Base-by-base conservation (phyloP, 2,329 filamentous ascomycete genomes). In the Penicillium sp. region DNA sequence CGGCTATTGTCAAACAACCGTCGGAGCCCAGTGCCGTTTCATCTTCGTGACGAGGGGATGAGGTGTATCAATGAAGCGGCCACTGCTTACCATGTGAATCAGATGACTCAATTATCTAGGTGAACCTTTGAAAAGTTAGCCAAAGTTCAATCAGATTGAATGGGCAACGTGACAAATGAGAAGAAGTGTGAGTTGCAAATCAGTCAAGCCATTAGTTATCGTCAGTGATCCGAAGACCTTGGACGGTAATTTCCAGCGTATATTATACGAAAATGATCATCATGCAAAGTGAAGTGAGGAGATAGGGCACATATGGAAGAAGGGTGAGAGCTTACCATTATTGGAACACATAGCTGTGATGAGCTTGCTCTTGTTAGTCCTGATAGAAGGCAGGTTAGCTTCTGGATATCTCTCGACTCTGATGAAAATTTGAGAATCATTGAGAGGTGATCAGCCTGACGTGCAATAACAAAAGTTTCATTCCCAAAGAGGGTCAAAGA, bases 201-300 rank as follows among this genome's bases (percentile, higher is more conserved):
- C 87, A 90, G 87, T 81, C 79, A 85, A 90, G 88, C 88, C 87
- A 87, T 81, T 84, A 83, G 71, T 46, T 90, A 78, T 88, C 87
- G 76, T 86, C 88, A 88, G 80, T 68, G 76, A 76, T 74, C 70
- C 74, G 66, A 73, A 71, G 75, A 75, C 78, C 80, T 94, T 86
- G 82, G 88, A 83, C 88, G 88, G 88, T 94, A 94, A 94, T 85
- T 93, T 91, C 88, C 88, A 90, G 89, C 87, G 77, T 86, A 83
- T 80, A 80, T 73, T 65, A 62, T 66, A 63, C 61, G 39, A 67
- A 59, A 65, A 69, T 68, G 65, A 75, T 78, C 85, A 88, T 85
- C 81, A 82, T 72, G 47, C 26, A 52, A 52, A 43, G 24, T 26
- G 33, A 39, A 25, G 9, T 66, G 58, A 45, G 53, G 53, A 67